phyloP scores from a whole-genome alignment of 2,329 filamentous ascomycete species.

The Fusarium cicatricum region DNA sequence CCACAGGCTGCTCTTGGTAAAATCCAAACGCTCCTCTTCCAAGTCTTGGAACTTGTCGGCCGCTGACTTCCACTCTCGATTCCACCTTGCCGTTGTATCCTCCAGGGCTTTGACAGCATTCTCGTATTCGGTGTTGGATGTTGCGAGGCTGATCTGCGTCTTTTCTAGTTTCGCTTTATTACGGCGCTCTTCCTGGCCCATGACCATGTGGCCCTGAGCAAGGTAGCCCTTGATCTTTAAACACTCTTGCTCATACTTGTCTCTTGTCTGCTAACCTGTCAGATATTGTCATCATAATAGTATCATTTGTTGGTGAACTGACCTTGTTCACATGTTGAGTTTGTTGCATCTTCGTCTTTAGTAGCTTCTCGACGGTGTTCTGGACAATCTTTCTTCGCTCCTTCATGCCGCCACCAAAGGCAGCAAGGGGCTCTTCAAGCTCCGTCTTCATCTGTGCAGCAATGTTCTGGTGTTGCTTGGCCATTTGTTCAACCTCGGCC shows the following conservation, averaged over 20 bases:
- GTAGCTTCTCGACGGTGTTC: conserved; percentile 88
- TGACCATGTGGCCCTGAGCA: conserved; percentile 99
- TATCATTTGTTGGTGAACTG: conserved; percentile 28
- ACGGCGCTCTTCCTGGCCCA: conserved; percentile 98
- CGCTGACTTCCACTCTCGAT: conserved; percentile 96
- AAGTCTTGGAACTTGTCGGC: conserved; percentile 99
- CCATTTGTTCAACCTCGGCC: conserved; percentile 91
- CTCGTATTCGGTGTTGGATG: conserved; percentile 93
- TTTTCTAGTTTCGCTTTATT: conserved; percentile 99
- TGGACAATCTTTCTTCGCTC: conserved; percentile 97
- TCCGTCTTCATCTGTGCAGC: conserved; percentile 96
- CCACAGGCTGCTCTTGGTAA: conserved; percentile 97
- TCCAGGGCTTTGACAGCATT: conserved; percentile 90
- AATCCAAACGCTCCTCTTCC: conserved; percentile 96
- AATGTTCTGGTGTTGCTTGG: conserved; percentile 89
- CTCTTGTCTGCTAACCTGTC: conserved; percentile 71
- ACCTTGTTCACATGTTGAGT: conserved; percentile 93
- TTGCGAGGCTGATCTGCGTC: conserved; percentile 93
- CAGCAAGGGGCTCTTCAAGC: conserved; percentile 89
- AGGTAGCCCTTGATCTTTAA: conserved; percentile 98
- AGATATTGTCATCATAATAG: background rate
- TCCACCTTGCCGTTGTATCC: conserved; percentile 95
- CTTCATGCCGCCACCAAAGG: conserved; percentile 95
- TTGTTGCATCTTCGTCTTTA: conserved; percentile 93
- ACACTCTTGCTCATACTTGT: conserved; percentile 97